Evolutionary conservation across 2,329 filamentous ascomycete genomes (phyloP).

Genomic region (Aureobasidium zeae): DNA sequence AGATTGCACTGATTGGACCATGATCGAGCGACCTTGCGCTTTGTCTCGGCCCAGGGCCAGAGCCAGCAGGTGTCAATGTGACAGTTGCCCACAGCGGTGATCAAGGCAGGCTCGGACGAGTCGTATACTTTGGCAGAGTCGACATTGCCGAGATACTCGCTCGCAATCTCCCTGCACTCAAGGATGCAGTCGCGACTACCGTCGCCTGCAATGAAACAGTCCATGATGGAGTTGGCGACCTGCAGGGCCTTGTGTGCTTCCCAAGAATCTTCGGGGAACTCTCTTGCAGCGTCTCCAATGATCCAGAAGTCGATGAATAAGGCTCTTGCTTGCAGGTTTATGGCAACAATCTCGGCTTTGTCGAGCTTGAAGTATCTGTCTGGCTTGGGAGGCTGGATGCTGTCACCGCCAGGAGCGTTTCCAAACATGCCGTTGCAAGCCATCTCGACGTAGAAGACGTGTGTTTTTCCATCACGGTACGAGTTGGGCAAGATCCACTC

Average conservation of each 20-base stretch:
- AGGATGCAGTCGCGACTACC: constrained; percentile 63
- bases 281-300: constrained; percentile 79
- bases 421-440: constrained; percentile 99
- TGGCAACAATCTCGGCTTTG: constrained; percentile 76
- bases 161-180: constrained; percentile 71
- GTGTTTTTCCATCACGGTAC: constrained; percentile 76
- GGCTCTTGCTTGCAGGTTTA: constrained; percentile 75
- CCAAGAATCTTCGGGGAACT: constrained; percentile 81
- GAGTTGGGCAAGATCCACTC: constrained; percentile 83
- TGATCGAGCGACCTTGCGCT: constrained; percentile 87
- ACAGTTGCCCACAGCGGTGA: constrained; percentile 88
- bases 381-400: constrained; percentile 80
- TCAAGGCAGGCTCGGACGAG: constrained; percentile 61
- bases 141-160: constrained; percentile 71
- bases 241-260: constrained; percentile 80
- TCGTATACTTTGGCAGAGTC: constrained; percentile 80
- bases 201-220: constrained; percentile 73
- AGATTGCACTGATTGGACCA: constrained; percentile 96
- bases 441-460: constrained; percentile 94
- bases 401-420: constrained; percentile 73
- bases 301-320: constrained; percentile 94
- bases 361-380: constrained; percentile 69
- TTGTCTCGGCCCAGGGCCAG: constrained; percentile 97
- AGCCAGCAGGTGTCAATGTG: constrained; percentile 98
- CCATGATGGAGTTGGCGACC: constrained; percentile 79